These are phyloP conservation scores for Trypanosoma rangeli DNA, from an alignment of 208 protist species.

Conservation along the genomic window DNA sequence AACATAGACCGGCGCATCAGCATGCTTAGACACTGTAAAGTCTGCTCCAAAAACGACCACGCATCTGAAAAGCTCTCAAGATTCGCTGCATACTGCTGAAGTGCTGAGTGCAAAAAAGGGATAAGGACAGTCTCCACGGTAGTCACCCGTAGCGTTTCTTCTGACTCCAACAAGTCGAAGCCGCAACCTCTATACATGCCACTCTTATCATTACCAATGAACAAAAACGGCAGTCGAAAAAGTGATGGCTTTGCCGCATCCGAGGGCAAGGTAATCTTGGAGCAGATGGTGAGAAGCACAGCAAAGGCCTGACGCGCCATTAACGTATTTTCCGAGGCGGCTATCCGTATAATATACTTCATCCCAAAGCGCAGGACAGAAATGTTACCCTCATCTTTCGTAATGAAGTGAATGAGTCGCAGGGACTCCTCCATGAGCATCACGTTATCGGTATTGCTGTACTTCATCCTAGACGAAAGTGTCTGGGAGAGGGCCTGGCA, in stretches of 20 bases:
- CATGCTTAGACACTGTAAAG: slow-evolving; percentile 67
- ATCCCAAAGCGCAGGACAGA: slow-evolving; percentile 54
- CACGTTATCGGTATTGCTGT: slow-evolving; percentile 41
- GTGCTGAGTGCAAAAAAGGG: slow-evolving; percentile 61
- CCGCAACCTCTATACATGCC: background rate
- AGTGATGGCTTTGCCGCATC: slow-evolving; percentile 41
- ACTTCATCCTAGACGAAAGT: slow-evolving; percentile 58
- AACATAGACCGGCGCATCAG: slow-evolving; percentile 77
- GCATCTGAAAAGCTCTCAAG: slow-evolving; percentile 58
- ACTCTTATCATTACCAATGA: slow-evolving; percentile 47
- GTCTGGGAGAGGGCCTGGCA: slow-evolving; percentile 53
- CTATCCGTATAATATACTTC: slow-evolving; percentile 71
- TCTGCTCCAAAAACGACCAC: slow-evolving; percentile 73
- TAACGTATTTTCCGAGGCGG: slow-evolving; percentile 51
- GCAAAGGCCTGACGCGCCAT: slow-evolving; percentile 75
- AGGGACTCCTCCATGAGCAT: slow-evolving; percentile 77
- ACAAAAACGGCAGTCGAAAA: slow-evolving; percentile 35
- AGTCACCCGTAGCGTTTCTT: slow-evolving; percentile 58
- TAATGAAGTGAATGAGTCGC: slow-evolving; percentile 79
- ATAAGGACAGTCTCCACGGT: slow-evolving; percentile 70
- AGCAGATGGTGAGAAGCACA: slow-evolving; percentile 60
- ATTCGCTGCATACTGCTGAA: slow-evolving; percentile 54
- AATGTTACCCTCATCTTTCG: slow-evolving; percentile 65
- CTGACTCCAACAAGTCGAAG: background rate
- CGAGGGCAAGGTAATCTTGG: slow-evolving; percentile 78